Percentiles rank a stretch among this genome's conserved stretches.
phyloP scores from a whole-genome alignment of 768 basidiomycete genomes.

The Porpolomopsis calyptriformis region DNA sequence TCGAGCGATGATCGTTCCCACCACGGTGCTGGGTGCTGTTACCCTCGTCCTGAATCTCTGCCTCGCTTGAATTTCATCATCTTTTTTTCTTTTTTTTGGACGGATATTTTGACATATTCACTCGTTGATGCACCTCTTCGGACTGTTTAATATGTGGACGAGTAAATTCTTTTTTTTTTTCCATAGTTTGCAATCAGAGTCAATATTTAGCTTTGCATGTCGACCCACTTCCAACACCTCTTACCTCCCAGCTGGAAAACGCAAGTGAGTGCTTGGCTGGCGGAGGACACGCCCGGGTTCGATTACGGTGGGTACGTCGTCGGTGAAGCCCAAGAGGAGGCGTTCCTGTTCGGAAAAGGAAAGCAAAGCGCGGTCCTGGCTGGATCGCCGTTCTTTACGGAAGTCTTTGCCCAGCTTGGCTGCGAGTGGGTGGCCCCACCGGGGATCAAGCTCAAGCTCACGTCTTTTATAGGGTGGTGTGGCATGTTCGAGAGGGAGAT shows the following conservation, averaged over 20 bases:
- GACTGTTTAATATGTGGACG: no score
- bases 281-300: constrained; percentile 91
- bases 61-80: not conserved
- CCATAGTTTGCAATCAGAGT: no score
- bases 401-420: constrained; percentile 79
- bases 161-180: no score
- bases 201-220: no score
- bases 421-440: constrained; percentile 61
- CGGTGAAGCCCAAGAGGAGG: constrained; percentile 78
- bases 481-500: constrained; percentile 84
- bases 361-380: constrained; percentile 70
- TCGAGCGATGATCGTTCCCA: not conserved
- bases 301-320: constrained; percentile 97
- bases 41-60: not conserved
- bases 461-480: constrained; percentile 59
- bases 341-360: constrained; percentile 86
- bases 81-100: not conserved
- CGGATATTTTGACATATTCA: not conserved
- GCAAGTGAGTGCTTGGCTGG: constrained; percentile 72
- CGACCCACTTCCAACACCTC: constrained; percentile 55
- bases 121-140: not conserved
- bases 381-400: constrained; percentile 90
- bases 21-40: not conserved
- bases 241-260: constrained; percentile 89
- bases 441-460: not conserved